A percentile compares a stretch with the other conserved stretches of the same genome.
Evolutionary conservation across 257 asterid genomes (phyloP).

Genomic region (Catharanthus roseus): DNA sequence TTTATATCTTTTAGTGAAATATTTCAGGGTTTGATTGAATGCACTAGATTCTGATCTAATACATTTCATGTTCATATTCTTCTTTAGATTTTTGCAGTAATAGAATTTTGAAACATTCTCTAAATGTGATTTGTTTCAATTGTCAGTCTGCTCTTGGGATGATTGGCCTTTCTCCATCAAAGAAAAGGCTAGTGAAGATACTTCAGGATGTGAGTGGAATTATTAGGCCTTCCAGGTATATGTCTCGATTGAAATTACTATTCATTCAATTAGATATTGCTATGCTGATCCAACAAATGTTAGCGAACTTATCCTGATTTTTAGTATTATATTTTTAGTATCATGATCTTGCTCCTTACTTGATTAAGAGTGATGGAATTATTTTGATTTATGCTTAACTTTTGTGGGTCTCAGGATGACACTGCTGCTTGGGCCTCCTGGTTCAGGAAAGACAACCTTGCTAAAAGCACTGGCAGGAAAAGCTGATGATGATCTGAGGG

Average conservation of each 20-base stretch:
- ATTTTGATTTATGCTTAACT: neutral
- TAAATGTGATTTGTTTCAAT: conserved; percentile 10
- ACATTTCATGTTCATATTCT: neutral
- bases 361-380: too few relatives aligned
- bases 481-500: conserved; percentile 29
- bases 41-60: neutral
- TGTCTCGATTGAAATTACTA: conserved; percentile 8
- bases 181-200: conserved; percentile 33
- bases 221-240: conserved; percentile 5
- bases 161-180: conserved; percentile 35
- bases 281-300: neutral
- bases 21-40: neutral
- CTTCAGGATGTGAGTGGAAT: conserved; percentile 28
- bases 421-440: conserved; percentile 48
- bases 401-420: conserved; percentile 27
- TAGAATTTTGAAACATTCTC: neutral
- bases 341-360: neutral
- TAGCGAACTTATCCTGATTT: neutral
- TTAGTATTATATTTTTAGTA: neutral
- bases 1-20: neutral
- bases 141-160: conserved; percentile 46
- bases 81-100: neutral
- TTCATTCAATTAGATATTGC: conserved; percentile 50
- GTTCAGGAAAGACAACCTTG: conserved; percentile 43
- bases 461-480: conserved; percentile 39